Base-by-base conservation (phyloP, 345 rosid species). In the Eucalyptus fibrosa region DNA sequence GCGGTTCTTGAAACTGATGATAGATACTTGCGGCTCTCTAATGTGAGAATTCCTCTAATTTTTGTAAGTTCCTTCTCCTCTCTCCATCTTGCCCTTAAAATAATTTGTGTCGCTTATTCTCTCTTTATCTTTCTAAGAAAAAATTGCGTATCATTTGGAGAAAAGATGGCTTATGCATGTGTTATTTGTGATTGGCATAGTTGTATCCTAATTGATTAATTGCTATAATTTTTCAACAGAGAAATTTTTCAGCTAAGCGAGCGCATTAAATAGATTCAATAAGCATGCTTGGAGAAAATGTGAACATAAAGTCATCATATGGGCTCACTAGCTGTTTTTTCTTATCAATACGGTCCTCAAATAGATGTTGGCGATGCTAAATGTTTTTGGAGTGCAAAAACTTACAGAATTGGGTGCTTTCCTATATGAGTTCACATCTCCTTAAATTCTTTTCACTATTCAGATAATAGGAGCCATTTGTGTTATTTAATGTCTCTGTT, bases 21-120 rank as follows among this genome's bases (percentile, higher is more conserved):
- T 85, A 95, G 99, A 94, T 94, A 90, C 93, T 94, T 97, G 94
- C 94, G 92, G 93, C 94, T 97, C 65, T 95, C 98, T 91, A 97
- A 96, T 91, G 93, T 94, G 90, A 96, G 99, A 91, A 96, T 97
- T 87, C 99, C 99, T 19, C 91, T 96, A 91, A 90, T 91, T 77
- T 97, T 96, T 93, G 99, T 97, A 94, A 96, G 98, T 93, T 87
- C 59, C 59, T 32, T 21, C 72, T 51, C 86, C 50, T 49, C 72
- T 88, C 87, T 50, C 77, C 42, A 2, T 32, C 30, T n/a, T 86
- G 26, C 18, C 59, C 34, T 40, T 15, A 5, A 9, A 69, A 32
- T 32, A 67, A 67, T 32, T 67, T 67, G 80, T 1, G 19, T n/a
- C 4, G 8, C 34, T 30, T 62, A 67, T 4, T n/a, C 77, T n/a